These are phyloP conservation scores for Albizia julibrissin DNA, from an alignment of 306 rosid genomes.

Conservation along the genomic window DNA sequence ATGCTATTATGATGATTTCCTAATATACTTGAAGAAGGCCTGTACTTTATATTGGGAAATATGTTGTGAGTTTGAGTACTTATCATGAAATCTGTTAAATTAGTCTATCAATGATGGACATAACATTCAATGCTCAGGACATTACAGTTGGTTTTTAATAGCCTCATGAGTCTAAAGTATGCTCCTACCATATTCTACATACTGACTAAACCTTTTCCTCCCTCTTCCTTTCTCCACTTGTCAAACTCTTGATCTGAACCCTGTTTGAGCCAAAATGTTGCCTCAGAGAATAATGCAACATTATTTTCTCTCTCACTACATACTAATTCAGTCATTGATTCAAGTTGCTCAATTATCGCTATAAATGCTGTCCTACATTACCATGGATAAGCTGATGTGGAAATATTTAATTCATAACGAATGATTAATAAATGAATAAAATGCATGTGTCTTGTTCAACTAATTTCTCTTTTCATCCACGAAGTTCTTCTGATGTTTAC, in stretches of 20 bases:
- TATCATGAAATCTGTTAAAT: neutral
- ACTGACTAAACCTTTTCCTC: neutral
- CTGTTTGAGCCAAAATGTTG: neutral
- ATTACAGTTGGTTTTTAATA: neutral
- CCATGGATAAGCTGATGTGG: neutral
- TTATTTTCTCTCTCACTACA: neutral
- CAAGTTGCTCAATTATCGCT: neutral
- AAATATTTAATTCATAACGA: no score
- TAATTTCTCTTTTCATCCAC: constrained; percentile 4
- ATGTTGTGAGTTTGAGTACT: no score
- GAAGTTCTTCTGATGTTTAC: neutral
- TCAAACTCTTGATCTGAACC: constrained; percentile 13
- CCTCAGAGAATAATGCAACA: neutral
- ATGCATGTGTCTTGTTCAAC: constrained; percentile 7
- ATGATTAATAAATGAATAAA: neutral
- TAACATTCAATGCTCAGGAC: neutral
- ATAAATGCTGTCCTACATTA: neutral
- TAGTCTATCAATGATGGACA: neutral
- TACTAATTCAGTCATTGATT: constrained; percentile 5
- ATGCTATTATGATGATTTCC: neutral
- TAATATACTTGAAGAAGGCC: constrained; percentile 4
- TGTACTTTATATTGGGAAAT: neutral
- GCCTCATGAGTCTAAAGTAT: neutral
- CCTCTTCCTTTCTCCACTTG: neutral
- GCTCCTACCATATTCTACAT: neutral